Evolutionary conservation across 2,329 filamentous ascomycete species (phyloP).

Genomic region (Sphaerulina populicola): DNA sequence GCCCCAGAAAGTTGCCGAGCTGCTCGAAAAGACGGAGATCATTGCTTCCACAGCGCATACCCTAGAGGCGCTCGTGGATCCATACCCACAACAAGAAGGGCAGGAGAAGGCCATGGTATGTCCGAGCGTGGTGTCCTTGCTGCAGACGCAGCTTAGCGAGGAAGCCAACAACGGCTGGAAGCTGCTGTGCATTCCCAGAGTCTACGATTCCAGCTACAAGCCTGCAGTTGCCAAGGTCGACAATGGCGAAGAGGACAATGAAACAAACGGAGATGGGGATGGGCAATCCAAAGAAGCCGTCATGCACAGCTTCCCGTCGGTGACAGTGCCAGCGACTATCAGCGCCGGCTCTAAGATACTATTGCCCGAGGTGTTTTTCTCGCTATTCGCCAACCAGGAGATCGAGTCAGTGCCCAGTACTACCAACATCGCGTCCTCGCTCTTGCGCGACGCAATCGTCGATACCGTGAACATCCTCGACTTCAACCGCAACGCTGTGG

Average conservation of each 20-base stretch:
- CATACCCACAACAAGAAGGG: constrained; percentile 57
- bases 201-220: constrained; percentile 40
- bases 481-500: constrained; percentile 80
- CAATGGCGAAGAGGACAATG: constrained; percentile 23
- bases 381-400: constrained; percentile 80
- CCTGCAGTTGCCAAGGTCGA: constrained; percentile 10
- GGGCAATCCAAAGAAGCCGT: constrained; percentile 44
- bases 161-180: constrained; percentile 71
- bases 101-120: constrained; percentile 55
- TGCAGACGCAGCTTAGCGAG: constrained; percentile 76
- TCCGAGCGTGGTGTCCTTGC: constrained; percentile 66
- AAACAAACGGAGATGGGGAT: constrained; percentile 49
- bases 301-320: constrained; percentile 69
- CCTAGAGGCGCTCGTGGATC: constrained; percentile 77
- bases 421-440: constrained; percentile 65
- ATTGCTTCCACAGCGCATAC: constrained; percentile 83
- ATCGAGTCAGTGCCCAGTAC: constrained; percentile 72
- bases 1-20: constrained; percentile 62
- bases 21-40: constrained; percentile 91
- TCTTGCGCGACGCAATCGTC: constrained; percentile 75
- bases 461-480: constrained; percentile 93
- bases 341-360: constrained; percentile 64
- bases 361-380: constrained; percentile 90
- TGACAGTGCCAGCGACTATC: constrained; percentile 68
- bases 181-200: constrained; percentile 54